A percentile compares a stretch with the other conserved stretches of the same genome.
Conservation (phyloP, 345 rosid genomes). For the Cochlearia excelsa region DNA sequence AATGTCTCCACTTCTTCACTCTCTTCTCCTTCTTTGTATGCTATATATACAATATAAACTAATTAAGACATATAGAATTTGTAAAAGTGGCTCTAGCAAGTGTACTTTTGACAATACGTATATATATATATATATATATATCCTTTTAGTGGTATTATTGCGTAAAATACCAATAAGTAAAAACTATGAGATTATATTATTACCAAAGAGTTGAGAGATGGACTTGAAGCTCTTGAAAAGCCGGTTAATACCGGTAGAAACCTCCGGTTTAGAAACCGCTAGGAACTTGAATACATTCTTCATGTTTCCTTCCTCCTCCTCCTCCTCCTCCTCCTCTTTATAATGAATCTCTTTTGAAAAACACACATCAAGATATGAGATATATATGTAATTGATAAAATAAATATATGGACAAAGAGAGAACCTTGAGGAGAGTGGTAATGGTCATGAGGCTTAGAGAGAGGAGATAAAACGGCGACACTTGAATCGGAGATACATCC, state of each 20-base stretch:
- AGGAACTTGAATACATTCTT: constrained; percentile 44
- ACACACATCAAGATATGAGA: constrained; percentile 2
- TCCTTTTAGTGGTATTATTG: neutral
- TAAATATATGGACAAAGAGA: neutral
- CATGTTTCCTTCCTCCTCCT: constrained; percentile 40
- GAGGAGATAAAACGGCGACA: constrained; percentile 48
- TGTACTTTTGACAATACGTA: neutral
- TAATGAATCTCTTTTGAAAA: constrained; percentile 33
- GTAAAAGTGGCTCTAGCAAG: neutral
- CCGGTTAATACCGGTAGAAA: constrained; percentile 54
- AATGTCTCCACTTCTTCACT: constrained; percentile 16
- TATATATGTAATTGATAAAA: constrained; percentile 2
- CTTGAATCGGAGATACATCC: constrained; percentile 77
- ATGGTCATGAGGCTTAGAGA: constrained; percentile 30
- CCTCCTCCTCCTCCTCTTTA: neutral
- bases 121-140: neutral
- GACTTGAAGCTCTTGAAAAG: constrained; percentile 60
- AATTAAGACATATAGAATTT: neutral
- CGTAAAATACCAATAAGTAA: neutral
- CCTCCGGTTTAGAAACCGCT: constrained; percentile 49
- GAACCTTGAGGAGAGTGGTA: constrained; percentile 41
- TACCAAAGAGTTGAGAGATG: constrained; percentile 67
- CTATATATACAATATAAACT: constrained; percentile 21
- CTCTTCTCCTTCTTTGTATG: constrained; percentile 51
- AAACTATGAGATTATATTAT: constrained; percentile 20